Evolutionary conservation across 2,329 filamentous ascomycete genomes (phyloP), one percentile per base, ranked within the genome.

Genomic region (Aspergillus hortae): DNA sequence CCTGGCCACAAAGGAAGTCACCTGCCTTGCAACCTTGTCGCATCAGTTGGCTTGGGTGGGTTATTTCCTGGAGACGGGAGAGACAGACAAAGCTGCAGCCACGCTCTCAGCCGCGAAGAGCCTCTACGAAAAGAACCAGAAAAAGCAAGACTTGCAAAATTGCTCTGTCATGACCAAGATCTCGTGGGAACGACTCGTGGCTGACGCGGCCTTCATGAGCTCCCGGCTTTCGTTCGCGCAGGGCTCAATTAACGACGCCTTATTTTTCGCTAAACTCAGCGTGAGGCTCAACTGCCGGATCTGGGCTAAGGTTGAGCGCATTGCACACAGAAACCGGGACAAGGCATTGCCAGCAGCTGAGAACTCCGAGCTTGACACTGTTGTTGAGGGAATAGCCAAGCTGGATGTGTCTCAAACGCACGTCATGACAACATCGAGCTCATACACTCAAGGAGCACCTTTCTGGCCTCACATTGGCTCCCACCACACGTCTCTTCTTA

Each of bases 381-480:
- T 76, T 27, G 63, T 69, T 15, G 68, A 73, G 19, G 67, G 68
- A 4, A 61, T 76, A 11, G 68, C 72, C 14, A 69, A 69, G 41
- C 64, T 75, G 46, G 65, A 74, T 40, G 53, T 76, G 6, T 66
- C 67, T 11, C 72, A 65, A 51, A 68, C 56, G 48, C 63, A 46
- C 46, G 64, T 54, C 56, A 56, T 63, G 17, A 70, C 73, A 57
- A 72, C 74, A 33, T 73, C 76, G 21, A 70, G 72, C 2, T 73
- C 71, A 43, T 75, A 76, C 23, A 69, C 73, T 21, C 78, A 79
- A 50, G 85, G 85, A 47, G 84, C 90, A 1, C 80, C 82, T 2
- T 91, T 92, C 62, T 97, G 92, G 92, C 78, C 81, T 5, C 77
- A 96, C 17, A 85, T 94, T 6, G 82, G 84, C 25, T 84, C 87